phyloP scores from a whole-genome alignment of 345 rosid species.

The Excoecaria cochinchinensis region DNA sequence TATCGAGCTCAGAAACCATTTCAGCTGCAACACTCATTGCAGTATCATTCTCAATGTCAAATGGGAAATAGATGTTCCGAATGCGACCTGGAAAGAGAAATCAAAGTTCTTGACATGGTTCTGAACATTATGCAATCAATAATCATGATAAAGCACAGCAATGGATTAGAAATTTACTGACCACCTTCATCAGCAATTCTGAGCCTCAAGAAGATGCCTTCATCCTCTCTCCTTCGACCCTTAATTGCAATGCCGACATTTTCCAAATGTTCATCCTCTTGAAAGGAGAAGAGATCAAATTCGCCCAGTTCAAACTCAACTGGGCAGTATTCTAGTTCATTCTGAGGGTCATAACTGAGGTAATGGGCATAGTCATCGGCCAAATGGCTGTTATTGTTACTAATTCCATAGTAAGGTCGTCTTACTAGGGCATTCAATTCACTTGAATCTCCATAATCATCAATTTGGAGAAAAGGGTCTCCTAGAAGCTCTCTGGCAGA shows the following conservation, averaged over 20 bases:
- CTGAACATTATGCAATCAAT: not conserved
- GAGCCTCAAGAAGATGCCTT: constrained; percentile 63
- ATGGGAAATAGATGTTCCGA: constrained; percentile 86
- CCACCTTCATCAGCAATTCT: constrained; percentile 83
- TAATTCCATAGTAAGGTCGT: constrained; percentile 44
- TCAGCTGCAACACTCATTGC: constrained; percentile 78
- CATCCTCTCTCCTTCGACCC: constrained; percentile 69
- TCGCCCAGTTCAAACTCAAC: constrained; percentile 50
- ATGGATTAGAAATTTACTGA: constrained; percentile 24
- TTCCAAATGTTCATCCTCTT: constrained; percentile 54
- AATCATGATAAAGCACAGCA: not conserved
- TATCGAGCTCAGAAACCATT: constrained; percentile 88
- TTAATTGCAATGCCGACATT: constrained; percentile 61
- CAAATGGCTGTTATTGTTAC: constrained; percentile 31
- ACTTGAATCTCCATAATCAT: constrained; percentile 53
- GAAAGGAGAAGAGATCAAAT: constrained; percentile 66
- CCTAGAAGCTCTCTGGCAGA: constrained; percentile 79
- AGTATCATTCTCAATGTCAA: constrained; percentile 66
- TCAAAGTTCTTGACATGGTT: not conserved
- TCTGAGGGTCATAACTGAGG: constrained; percentile 16
- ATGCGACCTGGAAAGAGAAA: constrained; percentile 50
- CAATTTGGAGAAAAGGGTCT: constrained; percentile 70
- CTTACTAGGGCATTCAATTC: constrained; percentile 39
- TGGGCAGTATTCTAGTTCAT: constrained; percentile 51
- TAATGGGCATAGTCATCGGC: constrained; percentile 11